Base-by-base conservation (phyloP, 805 yeast species). In the Priceomyces medius region DNA sequence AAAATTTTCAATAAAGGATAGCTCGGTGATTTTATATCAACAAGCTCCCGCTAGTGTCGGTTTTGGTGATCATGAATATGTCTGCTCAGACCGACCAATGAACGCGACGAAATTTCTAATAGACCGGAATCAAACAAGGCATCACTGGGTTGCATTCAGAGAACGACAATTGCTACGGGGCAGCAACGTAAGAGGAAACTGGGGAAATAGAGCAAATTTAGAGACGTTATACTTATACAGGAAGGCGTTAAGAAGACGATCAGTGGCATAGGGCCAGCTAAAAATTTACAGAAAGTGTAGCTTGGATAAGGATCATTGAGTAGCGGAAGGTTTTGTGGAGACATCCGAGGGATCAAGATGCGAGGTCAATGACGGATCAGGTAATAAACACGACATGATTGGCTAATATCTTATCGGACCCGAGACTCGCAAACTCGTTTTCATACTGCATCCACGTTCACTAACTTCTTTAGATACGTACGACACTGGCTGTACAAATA, bases 31-130 rank as follows among this genome's bases (percentile, higher is more conserved):
- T 31, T 31, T 31, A 31, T 31, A 31, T 31, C 34, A 31, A 31
- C 34, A 19, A 7, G 19, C 16, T 17, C 4, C 16, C 34, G 34
- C 16, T 17, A 13, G 19, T 13, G 20, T 35, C 38, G 38, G 38
- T 12, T 35, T 20, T 35, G 28, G 20, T 35, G 16, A 8, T 19
- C 34, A 31, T 31, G 34, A 31, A 14, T 31, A 31, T 31, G 34
- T 31, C 34, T 20, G 18, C 7, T n/a, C 4, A 21, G 4, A 20
- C 9, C 29, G 23, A 20, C 38, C 38, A 35, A 35, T 35, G 29
- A 35, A 20, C 27, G 38, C 10, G 3, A 17, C 12, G 20, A 35
- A 35, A 35, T 35, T 35, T 35, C 38, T 35, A 35, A 35, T 35
- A 35, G 38, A 20, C 38, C 38, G 38, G 38, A 35, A 35, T 35